phyloP scores from a whole-genome alignment of 768 basidiomycete genomes.

The Pleurotus pulmonarius region DNA sequence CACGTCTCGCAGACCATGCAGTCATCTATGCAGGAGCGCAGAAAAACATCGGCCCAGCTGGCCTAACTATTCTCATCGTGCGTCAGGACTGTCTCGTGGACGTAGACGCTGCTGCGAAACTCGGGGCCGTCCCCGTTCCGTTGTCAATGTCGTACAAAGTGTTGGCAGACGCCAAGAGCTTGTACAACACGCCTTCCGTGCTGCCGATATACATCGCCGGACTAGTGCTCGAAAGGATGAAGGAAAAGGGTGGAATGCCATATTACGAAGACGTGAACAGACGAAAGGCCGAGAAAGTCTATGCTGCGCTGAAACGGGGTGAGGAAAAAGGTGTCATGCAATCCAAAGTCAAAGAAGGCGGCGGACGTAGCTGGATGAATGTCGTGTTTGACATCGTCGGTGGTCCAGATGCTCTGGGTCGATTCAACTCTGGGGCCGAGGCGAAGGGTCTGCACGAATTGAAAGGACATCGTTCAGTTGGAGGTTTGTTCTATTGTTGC shows the following conservation, averaged over 20 bases:
- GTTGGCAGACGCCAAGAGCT: conserved; percentile 66
- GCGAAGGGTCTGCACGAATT: conserved; percentile 76
- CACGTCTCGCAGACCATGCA: conserved; percentile 82
- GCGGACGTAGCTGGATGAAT: conserved; percentile 90
- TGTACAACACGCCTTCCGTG: conserved; percentile 93
- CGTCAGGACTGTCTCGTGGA: conserved; percentile 93
- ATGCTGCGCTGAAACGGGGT: conserved; percentile 67
- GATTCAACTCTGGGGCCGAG: conserved; percentile 82
- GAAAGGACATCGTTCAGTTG: conserved; percentile 86
- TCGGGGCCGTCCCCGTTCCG: conserved; percentile 76
- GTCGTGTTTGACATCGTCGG: conserved; percentile 71
- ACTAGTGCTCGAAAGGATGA: conserved; percentile 74
- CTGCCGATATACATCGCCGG: conserved; percentile 89
- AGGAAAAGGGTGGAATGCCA: conserved; percentile 58
- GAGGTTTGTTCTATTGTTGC: conserved; percentile 28
- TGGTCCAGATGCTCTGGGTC: conserved; percentile 67
- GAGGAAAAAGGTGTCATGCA: conserved; percentile 66
- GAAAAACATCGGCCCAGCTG: conserved; percentile 96
- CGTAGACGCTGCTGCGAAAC: conserved; percentile 70
- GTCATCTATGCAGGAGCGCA: conserved; percentile 96
- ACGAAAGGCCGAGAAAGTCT: conserved; percentile 75
- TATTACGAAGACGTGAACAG: conserved; percentile 65
- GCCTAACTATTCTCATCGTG: conserved; percentile 89
- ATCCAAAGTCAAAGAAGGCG: conserved; percentile 67
- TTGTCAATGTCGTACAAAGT: conserved; percentile 80